These are phyloP conservation scores for Fusarium sp. DNA, from an alignment of 2,329 filamentous ascomycete genomes.

Conservation along the genomic window DNA sequence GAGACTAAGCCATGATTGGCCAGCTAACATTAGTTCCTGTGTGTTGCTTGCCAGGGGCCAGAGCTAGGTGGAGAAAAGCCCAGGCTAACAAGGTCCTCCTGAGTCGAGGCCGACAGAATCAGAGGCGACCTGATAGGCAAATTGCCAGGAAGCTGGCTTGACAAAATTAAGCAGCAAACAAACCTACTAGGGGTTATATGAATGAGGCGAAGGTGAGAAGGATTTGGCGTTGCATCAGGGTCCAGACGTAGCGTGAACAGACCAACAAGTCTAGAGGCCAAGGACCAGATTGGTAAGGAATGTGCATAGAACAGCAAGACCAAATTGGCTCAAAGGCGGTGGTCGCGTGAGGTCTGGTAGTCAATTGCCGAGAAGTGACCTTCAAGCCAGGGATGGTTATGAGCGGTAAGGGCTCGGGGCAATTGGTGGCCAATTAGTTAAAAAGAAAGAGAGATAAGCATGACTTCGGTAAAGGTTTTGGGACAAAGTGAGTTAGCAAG, in stretches of 20 bases:
- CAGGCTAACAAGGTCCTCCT: conserved; percentile 33
- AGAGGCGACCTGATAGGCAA: conserved; percentile 23
- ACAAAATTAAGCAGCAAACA: conserved; percentile 22
- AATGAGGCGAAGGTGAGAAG: conserved; percentile 23
- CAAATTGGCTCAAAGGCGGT: conserved; percentile 24
- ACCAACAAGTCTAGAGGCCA: neutral
- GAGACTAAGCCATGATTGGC: conserved; percentile 49
- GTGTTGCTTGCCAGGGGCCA: conserved; percentile 23
- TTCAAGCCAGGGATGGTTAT: conserved; percentile 18
- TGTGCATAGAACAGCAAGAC: conserved; percentile 20
- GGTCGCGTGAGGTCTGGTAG: conserved; percentile 40
- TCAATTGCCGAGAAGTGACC: conserved; percentile 17
- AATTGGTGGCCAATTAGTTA: conserved; percentile 25
- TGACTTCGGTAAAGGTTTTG: conserved; percentile 40
- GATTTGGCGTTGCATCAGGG: conserved; percentile 27
- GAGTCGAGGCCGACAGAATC: conserved; percentile 30
- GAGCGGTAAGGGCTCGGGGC: conserved; percentile 30
- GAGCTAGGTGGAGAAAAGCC: conserved; percentile 30
- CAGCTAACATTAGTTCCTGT: conserved; percentile 35
- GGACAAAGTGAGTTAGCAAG: conserved; percentile 19
- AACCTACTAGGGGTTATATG: conserved; percentile 40
- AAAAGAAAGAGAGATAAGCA: conserved; percentile 38
- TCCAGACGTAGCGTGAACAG: conserved; percentile 22
- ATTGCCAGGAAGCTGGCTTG: conserved; percentile 12
- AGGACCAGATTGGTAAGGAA: conserved; percentile 32